Conservation (phyloP, 768 basidiomycete genomes). For the Boletus patriciae region DNA sequence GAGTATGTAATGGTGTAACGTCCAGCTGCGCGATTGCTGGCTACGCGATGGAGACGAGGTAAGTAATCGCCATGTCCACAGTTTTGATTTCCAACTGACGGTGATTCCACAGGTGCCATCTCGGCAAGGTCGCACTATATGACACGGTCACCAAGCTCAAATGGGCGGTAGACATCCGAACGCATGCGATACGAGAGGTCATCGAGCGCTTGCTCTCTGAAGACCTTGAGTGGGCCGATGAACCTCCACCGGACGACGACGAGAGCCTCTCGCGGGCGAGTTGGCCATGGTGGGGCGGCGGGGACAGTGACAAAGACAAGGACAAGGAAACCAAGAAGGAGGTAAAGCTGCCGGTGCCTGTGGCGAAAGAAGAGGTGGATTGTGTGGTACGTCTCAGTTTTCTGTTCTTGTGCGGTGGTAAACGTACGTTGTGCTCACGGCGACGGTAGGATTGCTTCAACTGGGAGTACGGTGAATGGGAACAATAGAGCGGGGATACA, state of each 20-base stretch:
- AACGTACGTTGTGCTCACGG: too few species aligned
- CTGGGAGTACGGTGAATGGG: too few species aligned
- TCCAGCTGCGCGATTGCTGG: constrained; percentile 82
- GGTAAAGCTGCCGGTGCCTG: too few species aligned
- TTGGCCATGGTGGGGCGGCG: constrained; percentile 32
- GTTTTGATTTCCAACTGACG: not conserved
- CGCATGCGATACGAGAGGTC: constrained; percentile 68
- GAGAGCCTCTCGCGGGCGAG: not conserved
- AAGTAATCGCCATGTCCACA: constrained; percentile 6
- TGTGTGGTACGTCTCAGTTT: too few species aligned
- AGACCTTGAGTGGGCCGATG: constrained; percentile 46
- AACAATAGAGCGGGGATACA: too few species aligned
- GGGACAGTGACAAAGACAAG: constrained; percentile 29
- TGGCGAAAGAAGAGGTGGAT: too few species aligned
- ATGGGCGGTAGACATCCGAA: constrained; percentile 76
- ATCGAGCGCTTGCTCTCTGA: constrained; percentile 64
- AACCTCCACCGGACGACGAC: constrained; percentile 11
- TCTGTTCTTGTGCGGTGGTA: too few species aligned
- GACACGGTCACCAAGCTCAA: constrained; percentile 81
- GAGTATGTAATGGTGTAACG: constrained; percentile 71
- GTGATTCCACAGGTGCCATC: constrained; percentile 63
- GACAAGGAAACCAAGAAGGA: not conserved
- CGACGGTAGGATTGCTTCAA: too few species aligned
- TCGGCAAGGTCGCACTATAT: constrained; percentile 78
- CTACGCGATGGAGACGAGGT: constrained; percentile 79